Conservation (phyloP, 495 filamentous ascomycete species). For the Saxispiralis lemnorum region DNA sequence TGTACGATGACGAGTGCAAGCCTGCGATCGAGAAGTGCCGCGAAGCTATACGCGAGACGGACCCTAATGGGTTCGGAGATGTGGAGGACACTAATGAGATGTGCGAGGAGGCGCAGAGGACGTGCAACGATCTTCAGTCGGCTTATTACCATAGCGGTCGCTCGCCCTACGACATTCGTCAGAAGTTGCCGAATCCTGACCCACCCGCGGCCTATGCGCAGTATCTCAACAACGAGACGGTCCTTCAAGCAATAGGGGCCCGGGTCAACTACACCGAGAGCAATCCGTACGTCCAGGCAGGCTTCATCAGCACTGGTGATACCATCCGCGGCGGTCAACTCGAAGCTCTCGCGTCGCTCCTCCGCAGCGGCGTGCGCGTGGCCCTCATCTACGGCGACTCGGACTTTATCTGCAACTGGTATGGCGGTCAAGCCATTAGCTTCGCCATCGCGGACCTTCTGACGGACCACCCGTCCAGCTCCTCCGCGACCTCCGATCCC, state of each 20-base stretch:
- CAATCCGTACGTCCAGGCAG: constrained; percentile 13
- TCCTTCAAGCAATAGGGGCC: constrained; percentile 22
- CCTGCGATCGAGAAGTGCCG: constrained; percentile 18
- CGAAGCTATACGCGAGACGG: constrained; percentile 9
- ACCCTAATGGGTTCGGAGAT: constrained; percentile 21
- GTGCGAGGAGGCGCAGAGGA: constrained; percentile 13
- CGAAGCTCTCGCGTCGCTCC: constrained; percentile 19
- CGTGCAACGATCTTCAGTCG: constrained; percentile 6
- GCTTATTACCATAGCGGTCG: constrained; percentile 5
- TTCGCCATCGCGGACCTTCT: constrained; percentile 14
- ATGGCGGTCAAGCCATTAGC: constrained; percentile 23
- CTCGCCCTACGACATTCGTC: constrained; percentile 20
- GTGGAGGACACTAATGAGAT: constrained; percentile 14
- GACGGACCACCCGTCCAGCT: background rate
- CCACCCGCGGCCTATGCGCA: constrained; percentile 20
- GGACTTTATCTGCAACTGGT: constrained; percentile 27
- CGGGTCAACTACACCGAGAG: constrained; percentile 22
- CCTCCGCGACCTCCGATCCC: background rate
- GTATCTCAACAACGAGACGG: constrained; percentile 22
- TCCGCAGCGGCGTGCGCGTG: constrained; percentile 18
- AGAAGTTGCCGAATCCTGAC: constrained; percentile 14
- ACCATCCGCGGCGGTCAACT: constrained; percentile 17
- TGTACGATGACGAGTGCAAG: constrained; percentile 14
- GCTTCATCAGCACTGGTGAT: constrained; percentile 20
- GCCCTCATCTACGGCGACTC: constrained; percentile 24